A percentile compares a stretch with the other conserved stretches of the same genome.
Evolutionary conservation across 2,329 filamentous ascomycete genomes (phyloP).

Genomic region (Cladosporium halotolerans): DNA sequence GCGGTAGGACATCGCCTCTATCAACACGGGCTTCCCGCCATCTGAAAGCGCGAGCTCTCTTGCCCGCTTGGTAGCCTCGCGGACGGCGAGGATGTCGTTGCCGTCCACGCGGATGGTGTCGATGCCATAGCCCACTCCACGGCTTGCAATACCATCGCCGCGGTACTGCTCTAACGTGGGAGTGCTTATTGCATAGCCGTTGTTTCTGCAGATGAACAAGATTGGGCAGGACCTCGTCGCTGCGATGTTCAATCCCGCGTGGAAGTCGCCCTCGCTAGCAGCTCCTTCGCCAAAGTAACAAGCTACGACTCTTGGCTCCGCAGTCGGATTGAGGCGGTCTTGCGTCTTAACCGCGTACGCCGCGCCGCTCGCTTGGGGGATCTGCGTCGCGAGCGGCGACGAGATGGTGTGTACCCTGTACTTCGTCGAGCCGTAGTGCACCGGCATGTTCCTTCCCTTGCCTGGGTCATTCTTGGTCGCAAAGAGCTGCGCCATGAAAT

Average conservation of each 20-base stretch:
- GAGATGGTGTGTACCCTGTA: constrained; percentile 86
- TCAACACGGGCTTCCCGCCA: constrained; percentile 74
- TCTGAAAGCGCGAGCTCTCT: constrained; percentile 70
- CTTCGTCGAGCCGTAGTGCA: constrained; percentile 83
- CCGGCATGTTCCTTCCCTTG: constrained; percentile 88
- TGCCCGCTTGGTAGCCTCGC: constrained; percentile 71
- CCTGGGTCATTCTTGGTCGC: constrained; percentile 76
- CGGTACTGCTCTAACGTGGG: constrained; percentile 87
- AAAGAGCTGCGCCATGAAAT: constrained; percentile 96
- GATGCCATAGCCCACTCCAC: constrained; percentile 87
- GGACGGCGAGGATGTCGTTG: constrained; percentile 88
- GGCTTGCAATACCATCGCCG: constrained; percentile 81
- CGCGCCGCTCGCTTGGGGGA: constrained; percentile 80
- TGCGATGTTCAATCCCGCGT: constrained; percentile 84
- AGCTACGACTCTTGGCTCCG: constrained; percentile 62
- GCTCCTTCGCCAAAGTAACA: constrained; percentile 91
- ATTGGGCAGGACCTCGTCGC: constrained; percentile 82
- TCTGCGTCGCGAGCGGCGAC: constrained; percentile 79
- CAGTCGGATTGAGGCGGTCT: constrained; percentile 62
- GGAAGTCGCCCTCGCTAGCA: constrained; percentile 86
- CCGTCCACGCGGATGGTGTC: constrained; percentile 88
- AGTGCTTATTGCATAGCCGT: constrained; percentile 85
- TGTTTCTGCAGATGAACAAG: constrained; percentile 87
- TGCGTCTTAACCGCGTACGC: constrained; percentile 85
- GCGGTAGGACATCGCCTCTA: constrained; percentile 98